phyloP scores from a whole-genome alignment of 2,329 filamentous ascomycete species.

The Nemania abortiva region DNA sequence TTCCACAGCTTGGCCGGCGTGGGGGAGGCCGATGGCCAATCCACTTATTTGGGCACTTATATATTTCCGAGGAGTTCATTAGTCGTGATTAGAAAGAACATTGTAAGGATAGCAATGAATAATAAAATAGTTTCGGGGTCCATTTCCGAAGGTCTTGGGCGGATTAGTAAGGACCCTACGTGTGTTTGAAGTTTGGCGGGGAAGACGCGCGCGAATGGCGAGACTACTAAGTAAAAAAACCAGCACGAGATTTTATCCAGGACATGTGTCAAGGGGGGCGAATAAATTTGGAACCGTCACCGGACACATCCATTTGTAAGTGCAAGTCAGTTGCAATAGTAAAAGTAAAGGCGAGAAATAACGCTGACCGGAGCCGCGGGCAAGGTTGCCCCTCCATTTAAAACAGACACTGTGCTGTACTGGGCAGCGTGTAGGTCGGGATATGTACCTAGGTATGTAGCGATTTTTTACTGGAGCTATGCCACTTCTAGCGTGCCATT shows the following conservation, averaged over 20 bases:
- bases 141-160: background rate
- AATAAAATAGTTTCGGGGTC: too few relatives aligned
- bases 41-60: background rate
- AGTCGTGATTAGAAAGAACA: too few relatives aligned
- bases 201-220: background rate
- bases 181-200: background rate
- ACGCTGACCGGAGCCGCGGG: constrained; percentile 22
- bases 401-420: constrained; percentile 5
- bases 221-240: background rate
- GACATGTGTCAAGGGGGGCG: constrained; percentile 11
- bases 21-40: background rate
- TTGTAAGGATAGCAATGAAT: too few relatives aligned
- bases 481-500: background rate
- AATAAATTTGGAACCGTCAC: constrained; percentile 26
- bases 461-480: too few relatives aligned
- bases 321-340: background rate
- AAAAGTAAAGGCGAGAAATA: constrained; percentile 25
- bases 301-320: constrained; percentile 17
- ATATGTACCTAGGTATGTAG: too few relatives aligned
- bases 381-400: constrained; percentile 20
- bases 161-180: background rate
- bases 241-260: background rate
- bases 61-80: too few relatives aligned
- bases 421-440: too few relatives aligned
- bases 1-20: background rate